These are phyloP conservation scores for Lolium rigidum DNA, from an alignment of 176 grass and related monocot genomes.

Conservation along the genomic window DNA sequence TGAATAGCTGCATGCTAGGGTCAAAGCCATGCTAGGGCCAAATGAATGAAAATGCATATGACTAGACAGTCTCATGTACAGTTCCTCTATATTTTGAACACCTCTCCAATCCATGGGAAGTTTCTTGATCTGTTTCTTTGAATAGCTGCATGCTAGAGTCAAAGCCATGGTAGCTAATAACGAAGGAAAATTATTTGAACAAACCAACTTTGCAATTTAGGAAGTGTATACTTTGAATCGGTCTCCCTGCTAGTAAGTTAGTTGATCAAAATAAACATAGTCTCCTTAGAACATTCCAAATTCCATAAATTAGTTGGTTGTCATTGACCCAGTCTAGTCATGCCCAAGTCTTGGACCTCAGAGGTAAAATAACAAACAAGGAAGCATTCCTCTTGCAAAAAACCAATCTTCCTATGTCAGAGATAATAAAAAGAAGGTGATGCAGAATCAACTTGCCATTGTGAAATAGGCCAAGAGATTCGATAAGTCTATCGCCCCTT, in stretches of 20 bases:
- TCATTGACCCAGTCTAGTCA: constrained; percentile 14
- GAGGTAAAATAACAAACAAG: constrained; percentile 34
- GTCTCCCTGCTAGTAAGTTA: constrained; percentile 20
- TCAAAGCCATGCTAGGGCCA: not conserved
- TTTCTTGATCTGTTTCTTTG: constrained; percentile 38
- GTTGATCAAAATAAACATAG: constrained; percentile 3
- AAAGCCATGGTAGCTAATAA: not conserved
- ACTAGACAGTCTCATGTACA: not conserved
- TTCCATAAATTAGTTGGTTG: constrained; percentile 29
- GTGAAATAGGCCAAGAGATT: constrained; percentile 27
- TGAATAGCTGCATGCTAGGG: constrained; percentile 30
- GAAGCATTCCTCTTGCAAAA: constrained; percentile 18
- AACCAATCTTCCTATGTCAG: constrained; percentile 9
- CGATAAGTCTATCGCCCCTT: constrained; percentile 12
- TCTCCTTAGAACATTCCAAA: constrained; percentile 16
- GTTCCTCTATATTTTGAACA: not conserved
- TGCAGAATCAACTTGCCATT: constrained; percentile 25
- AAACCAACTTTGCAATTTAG: constrained; percentile 15
- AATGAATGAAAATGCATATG: too few relatives aligned
- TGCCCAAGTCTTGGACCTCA: constrained; percentile 1
- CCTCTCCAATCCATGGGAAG: not conserved
- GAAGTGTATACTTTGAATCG: constrained; percentile 30
- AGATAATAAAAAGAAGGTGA: not conserved
- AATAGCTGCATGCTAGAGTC: constrained; percentile 30
- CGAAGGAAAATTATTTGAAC: not conserved